These are phyloP conservation scores for Przewalskia tangutica DNA, from an alignment of 257 asterid genomes.

Conservation along the genomic window DNA sequence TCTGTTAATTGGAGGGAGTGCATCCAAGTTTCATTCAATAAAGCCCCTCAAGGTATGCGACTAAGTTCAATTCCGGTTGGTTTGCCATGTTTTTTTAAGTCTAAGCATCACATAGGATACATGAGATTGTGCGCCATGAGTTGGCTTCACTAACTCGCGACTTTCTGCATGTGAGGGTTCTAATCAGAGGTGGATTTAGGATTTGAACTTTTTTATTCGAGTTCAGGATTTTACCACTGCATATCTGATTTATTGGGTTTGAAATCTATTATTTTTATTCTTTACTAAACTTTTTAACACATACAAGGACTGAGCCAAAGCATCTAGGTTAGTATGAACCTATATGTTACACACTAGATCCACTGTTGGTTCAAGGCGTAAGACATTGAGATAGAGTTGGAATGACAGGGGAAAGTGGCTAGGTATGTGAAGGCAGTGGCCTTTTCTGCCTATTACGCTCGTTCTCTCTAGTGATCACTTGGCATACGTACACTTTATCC, in stretches of 20 bases:
- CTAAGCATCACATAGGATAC: background rate
- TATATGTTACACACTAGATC: too few species aligned
- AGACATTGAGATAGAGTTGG: background rate
- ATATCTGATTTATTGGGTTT: background rate
- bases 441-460: background rate
- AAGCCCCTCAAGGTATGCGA: background rate
- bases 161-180: background rate
- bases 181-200: background rate
- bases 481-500: background rate
- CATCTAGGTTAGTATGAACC: background rate
- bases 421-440: background rate
- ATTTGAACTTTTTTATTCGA: background rate
- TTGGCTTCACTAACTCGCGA: background rate
- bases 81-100: background rate
- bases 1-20: background rate
- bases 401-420: background rate
- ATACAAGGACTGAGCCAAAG: background rate
- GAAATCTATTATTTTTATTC: too few species aligned
- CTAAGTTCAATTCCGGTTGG: background rate
- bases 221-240: background rate
- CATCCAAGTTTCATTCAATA: background rate
- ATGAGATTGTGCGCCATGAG: background rate
- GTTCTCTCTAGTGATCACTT: background rate
- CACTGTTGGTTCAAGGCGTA: background rate
- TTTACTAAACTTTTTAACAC: background rate